These are phyloP conservation scores for Amanita jacksonii DNA, from an alignment of 768 basidiomycete genomes.

Conservation along the genomic window DNA sequence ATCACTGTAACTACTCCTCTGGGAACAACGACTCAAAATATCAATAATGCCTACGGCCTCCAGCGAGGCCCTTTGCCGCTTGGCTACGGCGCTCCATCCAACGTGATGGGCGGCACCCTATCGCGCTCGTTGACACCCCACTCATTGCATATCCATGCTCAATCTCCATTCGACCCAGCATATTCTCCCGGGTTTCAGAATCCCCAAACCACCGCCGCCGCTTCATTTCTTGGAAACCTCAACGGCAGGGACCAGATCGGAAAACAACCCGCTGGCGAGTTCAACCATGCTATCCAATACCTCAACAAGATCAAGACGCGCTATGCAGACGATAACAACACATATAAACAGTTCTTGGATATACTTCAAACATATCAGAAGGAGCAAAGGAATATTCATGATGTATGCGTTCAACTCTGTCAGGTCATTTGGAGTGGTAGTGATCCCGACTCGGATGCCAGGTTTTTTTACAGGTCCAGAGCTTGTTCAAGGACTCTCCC, in stretches of 20 bases:
- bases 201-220: slow-evolving; percentile 47
- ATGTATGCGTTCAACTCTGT: too few species aligned
- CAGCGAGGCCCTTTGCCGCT: slow-evolving; percentile 13
- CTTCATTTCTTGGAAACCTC: slow-evolving; percentile 56
- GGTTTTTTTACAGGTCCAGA: slow-evolving; percentile 73
- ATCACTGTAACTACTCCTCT: slow-evolving; percentile 78
- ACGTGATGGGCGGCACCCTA: slow-evolving; percentile 25
- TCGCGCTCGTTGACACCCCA: slow-evolving; percentile 52
- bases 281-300: slow-evolving; percentile 92
- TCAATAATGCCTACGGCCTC: slow-evolving; percentile 29
- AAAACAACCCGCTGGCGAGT: slow-evolving; percentile 54
- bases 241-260: slow-evolving; percentile 41
- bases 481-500: slow-evolving; percentile 72
- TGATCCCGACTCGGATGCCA: too few species aligned
- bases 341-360: slow-evolving; percentile 85
- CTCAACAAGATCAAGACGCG: slow-evolving; percentile 98
- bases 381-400: slow-evolving; percentile 63
- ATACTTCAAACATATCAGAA: slow-evolving; percentile 84
- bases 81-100: slow-evolving; percentile 22
- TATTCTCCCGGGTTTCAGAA: slow-evolving; percentile 39
- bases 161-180: slow-evolving; percentile 27
- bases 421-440: too few species aligned
- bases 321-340: slow-evolving; percentile 82
- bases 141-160: slow-evolving; percentile 29
- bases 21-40: slow-evolving; percentile 62